Percentiles rank a stretch among this genome's conserved stretches.
These are phyloP conservation scores for Limnanthes douglasii DNA, from an alignment of 345 rosid species.

Conservation along the genomic window DNA sequence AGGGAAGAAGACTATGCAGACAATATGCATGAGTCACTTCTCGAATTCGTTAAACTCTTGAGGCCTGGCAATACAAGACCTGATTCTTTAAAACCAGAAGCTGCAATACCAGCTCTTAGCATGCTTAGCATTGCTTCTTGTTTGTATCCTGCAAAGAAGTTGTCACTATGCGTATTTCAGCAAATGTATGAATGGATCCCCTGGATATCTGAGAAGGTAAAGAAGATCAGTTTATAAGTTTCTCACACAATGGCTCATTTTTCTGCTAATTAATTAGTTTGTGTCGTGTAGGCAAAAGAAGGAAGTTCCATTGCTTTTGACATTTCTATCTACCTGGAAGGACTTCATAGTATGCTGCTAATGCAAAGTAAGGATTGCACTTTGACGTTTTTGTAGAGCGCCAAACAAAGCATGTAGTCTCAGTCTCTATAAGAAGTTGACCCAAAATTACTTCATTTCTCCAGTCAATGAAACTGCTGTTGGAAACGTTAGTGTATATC, in stretches of 20 bases:
- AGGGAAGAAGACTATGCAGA: slow-evolving; percentile 42
- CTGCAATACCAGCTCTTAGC: slow-evolving; percentile 61
- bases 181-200: slow-evolving; percentile 63
- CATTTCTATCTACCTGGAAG: slow-evolving; percentile 56
- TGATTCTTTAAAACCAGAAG: slow-evolving; percentile 33
- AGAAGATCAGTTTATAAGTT: slow-evolving; percentile 3
- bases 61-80: slow-evolving; percentile 27
- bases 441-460: too few species aligned
- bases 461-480: too few species aligned
- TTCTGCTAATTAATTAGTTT: slow-evolving; percentile 5
- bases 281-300: slow-evolving; percentile 37
- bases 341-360: slow-evolving; percentile 49
- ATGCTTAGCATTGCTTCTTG: slow-evolving; percentile 64
- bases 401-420: neutral
- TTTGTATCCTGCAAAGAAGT: slow-evolving; percentile 31
- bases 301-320: slow-evolving; percentile 27
- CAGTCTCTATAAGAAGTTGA: too few species aligned
- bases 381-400: slow-evolving; percentile 1
- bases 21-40: slow-evolving; percentile 28
- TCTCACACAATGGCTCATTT: slow-evolving; percentile 1
- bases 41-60: slow-evolving; percentile 43
- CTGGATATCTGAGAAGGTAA: slow-evolving; percentile 70
- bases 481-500: too few species aligned
- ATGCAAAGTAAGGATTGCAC: slow-evolving; percentile 38
- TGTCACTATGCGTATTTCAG: slow-evolving; percentile 39